Percentiles rank a stretch among this genome's conserved stretches.
Evolutionary conservation across 495 filamentous ascomycete species (phyloP).

Genomic region (Glarea lozoyensis): DNA sequence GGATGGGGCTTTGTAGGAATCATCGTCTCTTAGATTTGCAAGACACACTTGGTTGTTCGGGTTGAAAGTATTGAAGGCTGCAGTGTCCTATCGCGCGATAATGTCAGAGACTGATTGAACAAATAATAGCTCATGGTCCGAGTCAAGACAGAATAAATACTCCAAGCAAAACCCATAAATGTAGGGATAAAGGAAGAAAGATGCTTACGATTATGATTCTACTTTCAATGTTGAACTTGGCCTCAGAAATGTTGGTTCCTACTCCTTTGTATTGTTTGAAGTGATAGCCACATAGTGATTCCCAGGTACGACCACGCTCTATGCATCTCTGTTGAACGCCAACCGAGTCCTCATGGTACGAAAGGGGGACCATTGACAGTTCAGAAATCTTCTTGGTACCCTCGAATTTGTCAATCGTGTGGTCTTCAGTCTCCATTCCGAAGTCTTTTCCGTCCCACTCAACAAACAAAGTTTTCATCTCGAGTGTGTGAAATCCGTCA

Average conservation of each 20-base stretch:
- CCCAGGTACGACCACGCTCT: slow-evolving; percentile 75
- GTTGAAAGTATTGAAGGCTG: slow-evolving; percentile 72
- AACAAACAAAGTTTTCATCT: slow-evolving; percentile 27
- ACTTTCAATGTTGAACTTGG: no score
- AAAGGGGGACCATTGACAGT: slow-evolving; percentile 64
- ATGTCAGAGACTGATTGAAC: not conserved
- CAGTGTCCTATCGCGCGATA: slow-evolving; percentile 79
- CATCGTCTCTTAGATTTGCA: not conserved
- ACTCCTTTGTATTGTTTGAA: slow-evolving; percentile 53
- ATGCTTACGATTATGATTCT: not conserved
- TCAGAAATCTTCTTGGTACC: slow-evolving; percentile 71
- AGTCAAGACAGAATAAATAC: not conserved
- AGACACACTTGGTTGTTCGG: slow-evolving; percentile 35
- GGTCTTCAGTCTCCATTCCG: slow-evolving; percentile 45
- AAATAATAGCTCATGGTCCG: not conserved
- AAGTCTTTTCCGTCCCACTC: slow-evolving; percentile 59
- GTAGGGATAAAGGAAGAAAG: not conserved
- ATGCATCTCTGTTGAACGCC: slow-evolving; percentile 53
- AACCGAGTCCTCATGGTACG: slow-evolving; percentile 66
- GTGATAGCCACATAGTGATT: slow-evolving; percentile 65
- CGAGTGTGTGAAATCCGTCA: slow-evolving; percentile 7
- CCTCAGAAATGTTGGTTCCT: no score
- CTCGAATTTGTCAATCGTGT: slow-evolving; percentile 65
- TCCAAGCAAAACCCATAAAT: not conserved
- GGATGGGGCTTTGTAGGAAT: not conserved